Evolutionary conservation across 345 rosid species (phyloP), one percentile per base, ranked within the genome.

Genomic region (Salix dunnii): DNA sequence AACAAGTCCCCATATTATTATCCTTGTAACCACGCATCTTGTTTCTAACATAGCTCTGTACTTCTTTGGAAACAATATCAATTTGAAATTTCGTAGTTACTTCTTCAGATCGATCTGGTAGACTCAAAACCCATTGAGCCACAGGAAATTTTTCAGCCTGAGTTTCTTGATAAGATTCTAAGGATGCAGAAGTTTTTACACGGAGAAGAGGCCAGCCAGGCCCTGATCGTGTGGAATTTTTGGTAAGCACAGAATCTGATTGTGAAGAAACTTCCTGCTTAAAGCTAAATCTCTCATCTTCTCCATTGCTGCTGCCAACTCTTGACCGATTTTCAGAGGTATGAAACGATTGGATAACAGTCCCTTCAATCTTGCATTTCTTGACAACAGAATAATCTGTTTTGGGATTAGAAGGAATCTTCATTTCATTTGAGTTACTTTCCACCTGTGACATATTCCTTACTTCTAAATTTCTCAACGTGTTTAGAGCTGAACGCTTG

Each of bases 171-270:
- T 35, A 68, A 69, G 68, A 75, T 30, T 81, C 84, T 16, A 28
- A 66, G 67, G 66, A 64, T 12, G 33, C 13, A 18, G 79, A 69
- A 74, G 51, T 69, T 67, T 43, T 71, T 73, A 77, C 31, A 31
- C 75, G 71, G 13, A 73, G 86, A 66, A 87, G 85, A 67, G 88
- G 90, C 90, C 90, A 87, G 13, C 90, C 88, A 21, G 63, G 83
- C 53, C 25, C 71, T 42, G 76, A 71, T 58, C 64, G 53, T 75
- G 75, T 49, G 14, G 73, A 25, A 33, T 72, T 68, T 35, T 65
- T 51, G 35, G 66, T 31, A 6, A 33, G 20, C 18, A 30, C 72
- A 46, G 78, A 62, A 72, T 30, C 72, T 66, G 79, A 67, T 43
- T 62, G 20, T 7, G 69, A 55, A 14, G 61, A 4, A 42, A 70